These are phyloP conservation scores for Talaromyces amestolkiae DNA, from an alignment of 2,329 filamentous ascomycete species.

Conservation along the genomic window DNA sequence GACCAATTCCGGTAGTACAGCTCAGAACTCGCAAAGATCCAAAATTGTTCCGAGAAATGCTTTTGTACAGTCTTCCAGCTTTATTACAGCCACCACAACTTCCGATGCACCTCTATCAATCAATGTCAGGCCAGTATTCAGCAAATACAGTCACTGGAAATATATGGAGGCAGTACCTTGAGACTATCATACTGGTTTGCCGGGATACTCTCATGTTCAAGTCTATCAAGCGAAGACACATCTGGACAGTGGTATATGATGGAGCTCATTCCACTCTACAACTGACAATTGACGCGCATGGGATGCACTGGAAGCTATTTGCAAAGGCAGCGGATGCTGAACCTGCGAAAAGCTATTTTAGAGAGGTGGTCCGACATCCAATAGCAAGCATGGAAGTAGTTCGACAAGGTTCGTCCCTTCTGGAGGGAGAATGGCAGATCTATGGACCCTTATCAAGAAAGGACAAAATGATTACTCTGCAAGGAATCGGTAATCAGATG, in stretches of 20 bases:
- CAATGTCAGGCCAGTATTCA: not conserved
- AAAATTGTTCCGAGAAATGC: conserved; percentile 43
- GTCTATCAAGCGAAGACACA: conserved; percentile 30
- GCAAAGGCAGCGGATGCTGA: conserved; percentile 41
- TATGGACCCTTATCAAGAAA: conserved; percentile 39
- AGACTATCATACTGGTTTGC: conserved; percentile 28
- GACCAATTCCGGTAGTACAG: conserved; percentile 21
- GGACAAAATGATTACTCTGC: conserved; percentile 34
- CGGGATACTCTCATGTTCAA: conserved; percentile 30
- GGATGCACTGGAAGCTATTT: conserved; percentile 50
- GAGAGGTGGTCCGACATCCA: conserved; percentile 46
- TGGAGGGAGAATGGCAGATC: conserved; percentile 47
- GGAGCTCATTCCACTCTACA: conserved; percentile 27
- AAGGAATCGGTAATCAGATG: conserved; percentile 32
- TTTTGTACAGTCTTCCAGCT: conserved; percentile 46
- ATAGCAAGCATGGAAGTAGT: conserved; percentile 49
- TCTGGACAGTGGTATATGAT: conserved; percentile 34
- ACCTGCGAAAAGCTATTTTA: conserved; percentile 39
- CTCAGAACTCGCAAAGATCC: conserved; percentile 38
- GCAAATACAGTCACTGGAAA: conserved; percentile 17
- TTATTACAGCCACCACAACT: conserved; percentile 17
- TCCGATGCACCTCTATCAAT: not conserved
- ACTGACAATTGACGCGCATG: conserved; percentile 27
- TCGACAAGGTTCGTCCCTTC: conserved; percentile 24
- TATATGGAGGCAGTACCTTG: conserved; percentile 36